Conservation (phyloP, 257 asterid genomes). For the Eustoma russellianum region DNA sequence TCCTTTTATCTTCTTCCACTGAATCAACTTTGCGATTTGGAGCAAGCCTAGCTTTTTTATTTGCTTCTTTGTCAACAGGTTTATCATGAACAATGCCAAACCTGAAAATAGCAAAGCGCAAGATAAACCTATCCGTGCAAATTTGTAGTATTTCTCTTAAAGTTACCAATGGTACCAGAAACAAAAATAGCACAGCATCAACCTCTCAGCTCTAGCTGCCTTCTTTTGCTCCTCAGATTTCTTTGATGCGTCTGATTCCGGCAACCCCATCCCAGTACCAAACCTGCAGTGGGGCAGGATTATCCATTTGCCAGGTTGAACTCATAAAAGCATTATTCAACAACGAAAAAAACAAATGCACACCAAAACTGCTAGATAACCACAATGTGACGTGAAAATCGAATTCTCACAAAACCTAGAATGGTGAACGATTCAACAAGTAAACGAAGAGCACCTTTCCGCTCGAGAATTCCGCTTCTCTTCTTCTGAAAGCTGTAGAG, state of each 20-base stretch:
- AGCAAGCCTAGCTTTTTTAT: constrained; percentile 87
- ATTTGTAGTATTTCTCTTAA: neutral
- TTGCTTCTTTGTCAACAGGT: constrained; percentile 58
- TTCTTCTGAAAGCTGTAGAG: constrained; percentile 69
- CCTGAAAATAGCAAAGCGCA: constrained; percentile 24
- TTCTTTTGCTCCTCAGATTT: constrained; percentile 69
- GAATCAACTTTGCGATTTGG: constrained; percentile 41
- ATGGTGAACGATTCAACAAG: too few species aligned
- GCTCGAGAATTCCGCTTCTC: constrained; percentile 91
- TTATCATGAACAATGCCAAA: constrained; percentile 55
- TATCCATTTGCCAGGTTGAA: constrained; percentile 1
- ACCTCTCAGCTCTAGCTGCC: constrained; percentile 99
- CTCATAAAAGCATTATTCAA: neutral
- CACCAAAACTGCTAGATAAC: neutral
- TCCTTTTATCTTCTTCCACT: constrained; percentile 82
- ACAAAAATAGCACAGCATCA: constrained; percentile 2
- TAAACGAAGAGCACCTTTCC: constrained; percentile 42
- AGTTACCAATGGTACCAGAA: neutral
- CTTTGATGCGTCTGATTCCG: constrained; percentile 45
- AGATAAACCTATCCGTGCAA: neutral
- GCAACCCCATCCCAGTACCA: constrained; percentile 43
- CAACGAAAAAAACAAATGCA: neutral
- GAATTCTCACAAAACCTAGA: too few species aligned
- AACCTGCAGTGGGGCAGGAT: constrained; percentile 40
- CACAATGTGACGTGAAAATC: neutral